Evolutionary conservation across 106 monocot species (phyloP).

Genomic region (Acorus gramineus): DNA sequence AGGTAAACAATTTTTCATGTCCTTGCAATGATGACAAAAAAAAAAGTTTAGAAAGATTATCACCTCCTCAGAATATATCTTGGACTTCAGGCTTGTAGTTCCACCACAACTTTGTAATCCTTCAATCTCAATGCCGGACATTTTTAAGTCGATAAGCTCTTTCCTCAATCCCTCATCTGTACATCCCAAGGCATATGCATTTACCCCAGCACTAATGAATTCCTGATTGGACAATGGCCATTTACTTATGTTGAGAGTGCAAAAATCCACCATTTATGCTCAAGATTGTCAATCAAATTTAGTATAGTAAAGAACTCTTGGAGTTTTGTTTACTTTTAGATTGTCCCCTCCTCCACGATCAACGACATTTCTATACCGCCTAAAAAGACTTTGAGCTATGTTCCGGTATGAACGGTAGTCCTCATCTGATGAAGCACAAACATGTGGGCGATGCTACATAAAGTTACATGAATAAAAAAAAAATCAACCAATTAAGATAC

Average conservation of each 20-base stretch:
- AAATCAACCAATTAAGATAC: conserved; percentile 1
- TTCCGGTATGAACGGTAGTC: conserved; percentile 76
- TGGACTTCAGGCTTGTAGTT: conserved; percentile 54
- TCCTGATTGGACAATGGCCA: conserved; percentile 29
- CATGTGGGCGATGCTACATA: conserved; percentile 28
- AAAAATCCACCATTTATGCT: neutral
- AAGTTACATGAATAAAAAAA: neutral
- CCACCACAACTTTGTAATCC: conserved; percentile 37
- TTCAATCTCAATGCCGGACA: conserved; percentile 57
- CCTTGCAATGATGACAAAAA: neutral
- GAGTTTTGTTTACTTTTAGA: conserved; percentile 41
- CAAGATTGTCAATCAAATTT: too few relatives aligned
- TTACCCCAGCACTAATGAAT: conserved; percentile 79
- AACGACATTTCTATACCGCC: conserved; percentile 64
- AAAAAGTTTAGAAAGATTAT: neutral
- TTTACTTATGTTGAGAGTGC: neutral
- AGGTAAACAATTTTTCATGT: neutral
- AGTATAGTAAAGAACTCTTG: too few relatives aligned
- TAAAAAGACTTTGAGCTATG: conserved; percentile 68
- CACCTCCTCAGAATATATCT: conserved; percentile 70
- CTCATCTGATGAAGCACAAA: conserved; percentile 65
- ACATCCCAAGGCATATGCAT: conserved; percentile 94
- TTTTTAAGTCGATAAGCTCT: conserved; percentile 61
- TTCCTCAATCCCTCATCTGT: conserved; percentile 83
- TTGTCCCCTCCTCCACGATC: conserved; percentile 75